These are phyloP conservation scores for Boletus insuetus DNA, from an alignment of 768 basidiomycete species.

Conservation along the genomic window DNA sequence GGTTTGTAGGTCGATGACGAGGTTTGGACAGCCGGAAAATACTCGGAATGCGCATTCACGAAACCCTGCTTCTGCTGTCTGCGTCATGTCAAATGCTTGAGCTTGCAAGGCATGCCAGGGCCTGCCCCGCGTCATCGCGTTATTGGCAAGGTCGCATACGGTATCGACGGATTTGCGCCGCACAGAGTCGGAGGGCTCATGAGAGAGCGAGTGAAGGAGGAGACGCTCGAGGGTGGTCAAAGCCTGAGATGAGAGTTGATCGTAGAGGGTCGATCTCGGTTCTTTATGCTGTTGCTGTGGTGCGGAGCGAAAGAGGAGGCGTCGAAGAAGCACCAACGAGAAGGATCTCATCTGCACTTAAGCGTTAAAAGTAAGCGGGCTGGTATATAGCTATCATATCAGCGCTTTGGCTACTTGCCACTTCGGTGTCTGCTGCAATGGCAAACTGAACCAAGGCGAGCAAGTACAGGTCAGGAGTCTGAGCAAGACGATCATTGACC, in stretches of 20 bases:
- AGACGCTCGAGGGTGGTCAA: conserved; percentile 69
- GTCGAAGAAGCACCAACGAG: conserved; percentile 75
- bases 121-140: conserved; percentile 69
- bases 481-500: conserved; percentile 75
- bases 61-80: conserved; percentile 31
- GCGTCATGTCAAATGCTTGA: conserved; percentile 64
- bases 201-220: conserved; percentile 64
- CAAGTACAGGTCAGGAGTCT: conserved; percentile 76
- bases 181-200: conserved; percentile 58
- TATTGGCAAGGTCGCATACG: conserved; percentile 70
- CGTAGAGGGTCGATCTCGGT: conserved; percentile 64
- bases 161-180: conserved; percentile 73
- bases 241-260: conserved; percentile 66
- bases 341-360: conserved; percentile 74
- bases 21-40: conserved; percentile 70
- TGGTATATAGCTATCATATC: background rate
- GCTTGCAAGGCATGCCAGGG: conserved; percentile 83
- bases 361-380: conserved; percentile 7
- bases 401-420: conserved; percentile 46
- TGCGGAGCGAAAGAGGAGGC: conserved; percentile 68
- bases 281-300: conserved; percentile 35
- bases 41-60: conserved; percentile 68
- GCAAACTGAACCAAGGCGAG: conserved; percentile 80
- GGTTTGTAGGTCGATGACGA: conserved; percentile 73
- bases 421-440: conserved; percentile 72